These are phyloP conservation scores for Schrenkiella parvula DNA, from an alignment of 345 rosid species.

Conservation along the genomic window DNA sequence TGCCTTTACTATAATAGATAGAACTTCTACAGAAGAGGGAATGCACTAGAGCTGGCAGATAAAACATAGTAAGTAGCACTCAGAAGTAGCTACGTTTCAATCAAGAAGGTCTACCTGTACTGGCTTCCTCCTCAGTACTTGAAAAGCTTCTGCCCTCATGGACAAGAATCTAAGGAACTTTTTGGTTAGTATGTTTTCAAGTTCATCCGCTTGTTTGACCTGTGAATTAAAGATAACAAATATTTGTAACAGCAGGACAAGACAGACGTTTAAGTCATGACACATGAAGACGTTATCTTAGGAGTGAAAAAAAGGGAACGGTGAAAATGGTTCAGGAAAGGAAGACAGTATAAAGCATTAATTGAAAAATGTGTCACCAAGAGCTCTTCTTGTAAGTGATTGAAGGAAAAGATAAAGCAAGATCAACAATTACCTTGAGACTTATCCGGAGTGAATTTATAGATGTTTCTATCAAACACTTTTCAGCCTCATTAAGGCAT, in stretches of 20 bases:
- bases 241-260: neutral
- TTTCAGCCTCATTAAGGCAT: constrained; percentile 94
- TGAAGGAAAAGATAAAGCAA: neutral
- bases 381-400: neutral
- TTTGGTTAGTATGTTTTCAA: constrained; percentile 87
- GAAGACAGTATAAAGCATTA: neutral
- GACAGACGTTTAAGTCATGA: neutral
- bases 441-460: constrained; percentile 93
- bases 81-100: neutral
- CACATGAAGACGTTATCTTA: neutral
- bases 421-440: constrained; percentile 63
- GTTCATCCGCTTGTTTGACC: constrained; percentile 98
- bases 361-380: neutral
- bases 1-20: neutral
- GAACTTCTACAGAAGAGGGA: constrained; percentile 1
- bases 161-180: constrained; percentile 95
- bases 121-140: constrained; percentile 91
- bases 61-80: neutral
- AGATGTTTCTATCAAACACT: constrained; percentile 92
- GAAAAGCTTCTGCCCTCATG: constrained; percentile 99
- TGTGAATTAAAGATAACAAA: constrained; percentile 20
- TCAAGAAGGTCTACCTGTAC: constrained; percentile 54
- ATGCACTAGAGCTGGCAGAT: constrained; percentile 2
- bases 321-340: neutral
- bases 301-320: neutral